Percentiles rank a stretch among this genome's conserved stretches.
Evolutionary conservation across 345 rosid genomes (phyloP).

Genomic region (Salix viminalis): DNA sequence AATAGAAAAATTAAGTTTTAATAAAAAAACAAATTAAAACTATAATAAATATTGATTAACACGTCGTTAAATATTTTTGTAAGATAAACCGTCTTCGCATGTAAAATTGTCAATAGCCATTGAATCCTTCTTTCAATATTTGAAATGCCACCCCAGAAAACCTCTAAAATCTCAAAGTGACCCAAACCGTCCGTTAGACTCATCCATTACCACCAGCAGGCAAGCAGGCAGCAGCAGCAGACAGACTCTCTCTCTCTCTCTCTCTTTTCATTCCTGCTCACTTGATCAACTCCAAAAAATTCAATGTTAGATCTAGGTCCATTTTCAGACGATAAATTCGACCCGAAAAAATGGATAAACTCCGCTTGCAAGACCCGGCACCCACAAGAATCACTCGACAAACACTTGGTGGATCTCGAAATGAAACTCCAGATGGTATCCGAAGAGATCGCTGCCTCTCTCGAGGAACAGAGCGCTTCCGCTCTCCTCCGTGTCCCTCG

Average conservation of each 20-base stretch:
- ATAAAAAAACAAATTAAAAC: too few relatives aligned
- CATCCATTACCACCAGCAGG: too few relatives aligned
- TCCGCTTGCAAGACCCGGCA: constrained; percentile 73
- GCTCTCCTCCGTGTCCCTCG: constrained; percentile 94
- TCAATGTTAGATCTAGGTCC: constrained; percentile 95
- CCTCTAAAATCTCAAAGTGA: too few relatives aligned
- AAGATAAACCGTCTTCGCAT: too few relatives aligned
- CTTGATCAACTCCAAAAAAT: neutral
- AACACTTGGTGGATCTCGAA: constrained; percentile 88
- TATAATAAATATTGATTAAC: too few relatives aligned
- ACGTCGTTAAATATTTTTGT: too few relatives aligned
- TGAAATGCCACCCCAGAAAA: neutral
- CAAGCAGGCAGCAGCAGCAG: too few relatives aligned
- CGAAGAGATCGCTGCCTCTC: constrained; percentile 94
- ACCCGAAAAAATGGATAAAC: constrained; percentile 94
- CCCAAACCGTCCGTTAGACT: too few relatives aligned
- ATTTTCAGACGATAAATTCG: constrained; percentile 91
- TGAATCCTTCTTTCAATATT: neutral
- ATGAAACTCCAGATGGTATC: constrained; percentile 99
- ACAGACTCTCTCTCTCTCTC: too few relatives aligned
- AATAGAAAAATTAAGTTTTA: too few relatives aligned
- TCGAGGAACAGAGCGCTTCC: constrained; percentile 86
- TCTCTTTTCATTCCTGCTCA: too few relatives aligned
- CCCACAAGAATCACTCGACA: constrained; percentile 81
- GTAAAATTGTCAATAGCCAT: too few relatives aligned